Evolutionary conservation across 257 asterid species (phyloP).

Genomic region (Petunia axillaris): DNA sequence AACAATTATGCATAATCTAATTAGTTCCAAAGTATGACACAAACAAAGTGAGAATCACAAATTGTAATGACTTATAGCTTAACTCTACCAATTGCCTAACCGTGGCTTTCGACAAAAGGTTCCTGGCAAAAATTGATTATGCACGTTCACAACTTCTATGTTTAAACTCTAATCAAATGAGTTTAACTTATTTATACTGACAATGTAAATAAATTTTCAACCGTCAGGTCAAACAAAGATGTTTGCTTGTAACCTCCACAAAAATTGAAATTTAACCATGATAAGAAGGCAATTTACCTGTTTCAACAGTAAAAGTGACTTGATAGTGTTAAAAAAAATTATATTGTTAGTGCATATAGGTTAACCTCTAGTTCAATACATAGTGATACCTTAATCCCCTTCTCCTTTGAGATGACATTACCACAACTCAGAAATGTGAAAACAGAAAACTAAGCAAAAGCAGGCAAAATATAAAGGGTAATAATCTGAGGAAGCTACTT

Average conservation of each 20-base stretch:
- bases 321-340: too few relatives aligned
- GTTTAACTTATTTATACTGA: background rate
- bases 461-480: background rate
- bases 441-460: background rate
- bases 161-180: background rate
- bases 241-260: too few relatives aligned
- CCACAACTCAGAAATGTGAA: background rate
- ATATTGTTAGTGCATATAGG: too few relatives aligned
- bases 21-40: background rate
- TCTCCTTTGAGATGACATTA: background rate
- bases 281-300: too few relatives aligned
- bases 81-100: background rate
- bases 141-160: background rate
- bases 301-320: too few relatives aligned
- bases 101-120: background rate
- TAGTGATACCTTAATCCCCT: background rate
- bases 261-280: too few relatives aligned
- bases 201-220: too few relatives aligned
- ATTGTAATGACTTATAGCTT: background rate
- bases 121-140: background rate
- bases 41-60: background rate
- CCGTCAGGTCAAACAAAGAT: too few relatives aligned
- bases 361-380: background rate
- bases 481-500: slow-evolving; percentile 25
- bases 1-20: background rate